Percentiles rank a stretch among this genome's conserved stretches.
Conservation (phyloP, 495 filamentous ascomycete species). For the Pseudevernia furfuracea region DNA sequence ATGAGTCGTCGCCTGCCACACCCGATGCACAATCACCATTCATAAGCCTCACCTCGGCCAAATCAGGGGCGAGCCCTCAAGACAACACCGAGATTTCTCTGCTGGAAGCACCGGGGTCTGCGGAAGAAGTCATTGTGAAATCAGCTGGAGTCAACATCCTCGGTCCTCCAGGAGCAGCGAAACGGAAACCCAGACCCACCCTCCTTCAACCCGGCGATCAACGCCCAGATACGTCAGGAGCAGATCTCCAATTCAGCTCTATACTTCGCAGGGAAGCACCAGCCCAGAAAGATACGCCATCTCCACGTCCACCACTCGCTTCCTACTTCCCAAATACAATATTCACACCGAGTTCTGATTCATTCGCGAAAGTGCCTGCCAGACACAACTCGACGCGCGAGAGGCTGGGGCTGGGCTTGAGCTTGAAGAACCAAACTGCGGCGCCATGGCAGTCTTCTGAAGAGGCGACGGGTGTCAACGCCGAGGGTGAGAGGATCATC, state of each 20-base stretch:
- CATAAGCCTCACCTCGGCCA: background rate
- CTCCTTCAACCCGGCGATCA: background rate
- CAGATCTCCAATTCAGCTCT: background rate
- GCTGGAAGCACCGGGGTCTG: constrained; percentile 5
- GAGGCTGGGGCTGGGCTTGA: constrained; percentile 5
- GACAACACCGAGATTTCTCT: constrained; percentile 8
- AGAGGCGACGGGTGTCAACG: background rate
- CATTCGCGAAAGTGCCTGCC: background rate
- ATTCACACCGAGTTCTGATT: background rate
- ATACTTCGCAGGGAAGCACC: constrained; percentile 12
- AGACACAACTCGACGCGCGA: background rate
- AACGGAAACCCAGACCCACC: constrained; percentile 16
- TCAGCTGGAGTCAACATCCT: constrained; percentile 24
- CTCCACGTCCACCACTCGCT: background rate
- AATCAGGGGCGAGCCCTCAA: background rate
- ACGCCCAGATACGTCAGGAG: background rate
- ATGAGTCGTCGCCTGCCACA: constrained; percentile 14
- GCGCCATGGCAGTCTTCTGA: background rate
- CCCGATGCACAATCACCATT: constrained; percentile 5
- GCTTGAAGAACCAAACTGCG: constrained; percentile 3
- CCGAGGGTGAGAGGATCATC: constrained; percentile 5
- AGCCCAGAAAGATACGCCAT: background rate
- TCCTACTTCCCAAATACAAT: background rate
- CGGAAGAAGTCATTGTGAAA: constrained; percentile 19
- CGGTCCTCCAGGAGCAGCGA: constrained; percentile 22